Evolutionary conservation across 495 filamentous ascomycete genomes (phyloP).

Genomic region (Talaromyces trachyspermus): DNA sequence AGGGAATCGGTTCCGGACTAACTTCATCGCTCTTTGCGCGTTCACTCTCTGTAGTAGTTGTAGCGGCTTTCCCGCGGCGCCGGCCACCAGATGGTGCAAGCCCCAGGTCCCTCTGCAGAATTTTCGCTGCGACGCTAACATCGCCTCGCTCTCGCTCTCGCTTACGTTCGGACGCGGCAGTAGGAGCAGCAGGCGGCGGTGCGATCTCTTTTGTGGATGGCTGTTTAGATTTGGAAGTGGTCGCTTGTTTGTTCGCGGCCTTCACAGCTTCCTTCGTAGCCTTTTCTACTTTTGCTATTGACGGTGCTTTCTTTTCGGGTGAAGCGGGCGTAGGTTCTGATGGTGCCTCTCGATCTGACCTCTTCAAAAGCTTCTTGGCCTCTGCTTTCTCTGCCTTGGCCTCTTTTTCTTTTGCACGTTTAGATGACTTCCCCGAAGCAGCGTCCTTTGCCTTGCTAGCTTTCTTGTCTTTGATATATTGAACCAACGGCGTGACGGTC

Average conservation of each 20-base stretch:
- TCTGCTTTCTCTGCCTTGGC: conserved; percentile 46
- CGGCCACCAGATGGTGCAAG: conserved; percentile 54
- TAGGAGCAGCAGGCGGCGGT: conserved; percentile 11
- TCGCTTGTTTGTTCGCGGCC: conserved; percentile 63
- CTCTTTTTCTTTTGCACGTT: conserved; percentile 57
- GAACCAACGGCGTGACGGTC: conserved; percentile 80
- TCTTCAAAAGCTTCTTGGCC: conserved; percentile 42
- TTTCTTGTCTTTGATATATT: conserved; percentile 85
- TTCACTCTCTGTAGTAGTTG: conserved; percentile 20
- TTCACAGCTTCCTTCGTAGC: conserved; percentile 70
- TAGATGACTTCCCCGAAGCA: conserved; percentile 44
- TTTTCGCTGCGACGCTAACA: conserved; percentile 68
- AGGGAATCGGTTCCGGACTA: conserved; percentile 12
- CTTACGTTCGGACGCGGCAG: conserved; percentile 26
- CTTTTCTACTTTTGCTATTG: conserved; percentile 42
- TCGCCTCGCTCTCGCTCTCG: conserved; percentile 61
- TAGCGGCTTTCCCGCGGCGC: conserved; percentile 30
- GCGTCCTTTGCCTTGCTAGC: conserved; percentile 75
- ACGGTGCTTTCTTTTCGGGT: conserved; percentile 34
- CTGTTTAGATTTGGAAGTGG: conserved; percentile 21
- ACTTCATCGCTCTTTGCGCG: conserved; percentile 35
- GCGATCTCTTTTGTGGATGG: conserved; percentile 24
- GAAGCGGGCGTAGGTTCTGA: conserved; percentile 18
- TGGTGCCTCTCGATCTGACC: conserved; percentile 37
- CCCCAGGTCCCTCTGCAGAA: conserved; percentile 85